Evolutionary conservation across 768 basidiomycete species (phyloP), one percentile per base, ranked within the genome.

Genomic region (Xanthoconium stramineum): DNA sequence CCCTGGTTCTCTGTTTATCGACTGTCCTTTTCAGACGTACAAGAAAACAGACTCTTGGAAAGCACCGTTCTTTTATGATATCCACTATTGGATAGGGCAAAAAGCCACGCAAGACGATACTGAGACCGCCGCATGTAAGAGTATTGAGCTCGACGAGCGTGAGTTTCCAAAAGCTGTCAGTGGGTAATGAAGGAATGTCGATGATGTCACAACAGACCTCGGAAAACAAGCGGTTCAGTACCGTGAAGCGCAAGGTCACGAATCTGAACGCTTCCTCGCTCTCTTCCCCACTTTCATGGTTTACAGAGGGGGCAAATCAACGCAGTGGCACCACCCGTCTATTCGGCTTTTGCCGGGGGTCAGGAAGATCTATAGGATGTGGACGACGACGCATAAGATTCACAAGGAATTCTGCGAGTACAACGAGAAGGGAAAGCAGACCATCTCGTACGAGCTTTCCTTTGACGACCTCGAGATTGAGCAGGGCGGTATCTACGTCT

Each of bases 71-170:
- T 80, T 76, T 0, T 84, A 81, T 61, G 76, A 86, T 65, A 72
- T 87, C 30, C 84, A 86, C 66, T 86, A 45, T 65, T 86, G 84
- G 84, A 70, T 86, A 5, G 83, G 86, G 13, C 70, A 76, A 53
- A 71, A 82, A 49, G 85, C 84, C 1, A 80, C 75, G 20, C 80
- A 83, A 61, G 83, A 86, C 56, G 84, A 86, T 64, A 82, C 70
- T 14, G 82, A 80, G 3, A 83, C 82, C 6, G 84, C 83, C 11
- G 83, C 82, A 5, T 85, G 84, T 66, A 86, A 84, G 74, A 83
- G 83, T 7, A 83, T 85, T 12, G 84, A 86, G 64, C 72, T 85
- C 2, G 85, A 86, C 57, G 84, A 86, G 60, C 76, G 56, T 43
- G 35, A 36, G 37, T 39, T 47, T 55, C 7, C 11, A 12, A 33